Conservation (phyloP, 768 basidiomycete species). For the Goffeauzyma gilvescens region DNA sequence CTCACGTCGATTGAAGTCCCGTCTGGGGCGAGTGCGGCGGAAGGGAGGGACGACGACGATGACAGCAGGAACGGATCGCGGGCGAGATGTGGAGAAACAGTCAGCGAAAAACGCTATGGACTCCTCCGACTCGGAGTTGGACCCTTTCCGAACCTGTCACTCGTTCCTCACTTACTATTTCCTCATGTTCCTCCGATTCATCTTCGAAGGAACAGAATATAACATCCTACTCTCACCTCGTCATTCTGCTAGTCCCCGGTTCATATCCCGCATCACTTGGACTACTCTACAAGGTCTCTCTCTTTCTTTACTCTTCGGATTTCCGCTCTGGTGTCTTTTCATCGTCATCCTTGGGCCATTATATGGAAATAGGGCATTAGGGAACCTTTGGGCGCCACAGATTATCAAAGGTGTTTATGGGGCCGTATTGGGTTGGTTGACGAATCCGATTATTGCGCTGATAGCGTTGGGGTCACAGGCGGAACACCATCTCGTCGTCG, state of each 20-base stretch:
- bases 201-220: constrained; percentile 31
- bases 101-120: too few relatives aligned
- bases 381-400: constrained; percentile 27
- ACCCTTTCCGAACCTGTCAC: constrained; percentile 25
- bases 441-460: constrained; percentile 29
- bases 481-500: constrained; percentile 27
- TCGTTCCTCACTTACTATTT: constrained; percentile 17
- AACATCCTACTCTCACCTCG: constrained; percentile 20
- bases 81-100: too few relatives aligned
- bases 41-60: neutral
- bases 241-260: neutral
- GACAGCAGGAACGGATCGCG: too few relatives aligned
- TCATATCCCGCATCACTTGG: constrained; percentile 18
- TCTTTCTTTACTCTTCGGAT: constrained; percentile 27
- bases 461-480: constrained; percentile 30
- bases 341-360: constrained; percentile 30
- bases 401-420: constrained; percentile 29
- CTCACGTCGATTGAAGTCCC: too few relatives aligned
- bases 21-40: too few relatives aligned
- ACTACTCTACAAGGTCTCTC: constrained; percentile 27
- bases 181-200: constrained; percentile 28
- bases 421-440: constrained; percentile 27
- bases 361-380: constrained; percentile 24
- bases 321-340: constrained; percentile 29
- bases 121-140: too few relatives aligned